phyloP scores from a whole-genome alignment of 441 rosid genomes.

The Populus hybrid region DNA sequence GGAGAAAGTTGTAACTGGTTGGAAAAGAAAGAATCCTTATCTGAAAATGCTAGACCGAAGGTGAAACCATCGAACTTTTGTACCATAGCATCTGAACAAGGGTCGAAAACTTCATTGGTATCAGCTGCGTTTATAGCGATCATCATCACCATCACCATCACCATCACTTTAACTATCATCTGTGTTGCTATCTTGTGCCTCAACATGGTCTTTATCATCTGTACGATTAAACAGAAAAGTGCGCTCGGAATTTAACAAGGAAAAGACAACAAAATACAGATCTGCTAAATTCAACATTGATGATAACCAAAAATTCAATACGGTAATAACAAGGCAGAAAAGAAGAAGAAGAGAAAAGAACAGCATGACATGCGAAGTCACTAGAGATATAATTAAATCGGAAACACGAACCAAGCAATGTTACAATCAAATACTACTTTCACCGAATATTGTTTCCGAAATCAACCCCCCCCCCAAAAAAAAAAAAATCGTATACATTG shows the following conservation, averaged over 20 bases:
- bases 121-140: slow-evolving; percentile 41
- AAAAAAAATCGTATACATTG: no score
- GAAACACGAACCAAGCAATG: not conserved
- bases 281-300: not conserved
- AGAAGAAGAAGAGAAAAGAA: no score
- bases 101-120: slow-evolving; percentile 50
- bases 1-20: slow-evolving; percentile 76
- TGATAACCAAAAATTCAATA: not conserved
- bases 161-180: slow-evolving; percentile 2
- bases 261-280: not conserved
- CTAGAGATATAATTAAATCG: not conserved
- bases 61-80: slow-evolving; percentile 77
- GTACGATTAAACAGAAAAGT: slow-evolving; percentile 6
- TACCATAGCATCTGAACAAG: slow-evolving; percentile 63
- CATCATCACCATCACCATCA: slow-evolving; percentile 17
- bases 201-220: slow-evolving; percentile 19
- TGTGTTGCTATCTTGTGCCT: slow-evolving; percentile 1
- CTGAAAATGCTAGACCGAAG: slow-evolving; percentile 70
- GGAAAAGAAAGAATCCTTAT: slow-evolving; percentile 56
- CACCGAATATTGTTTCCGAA: not conserved
- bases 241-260: not conserved
- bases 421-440: not conserved
- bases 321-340: no score
- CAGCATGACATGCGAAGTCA: not conserved
- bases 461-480: not conserved